Conservation (phyloP, 441 rosid species). For the Populus hybrid region DNA sequence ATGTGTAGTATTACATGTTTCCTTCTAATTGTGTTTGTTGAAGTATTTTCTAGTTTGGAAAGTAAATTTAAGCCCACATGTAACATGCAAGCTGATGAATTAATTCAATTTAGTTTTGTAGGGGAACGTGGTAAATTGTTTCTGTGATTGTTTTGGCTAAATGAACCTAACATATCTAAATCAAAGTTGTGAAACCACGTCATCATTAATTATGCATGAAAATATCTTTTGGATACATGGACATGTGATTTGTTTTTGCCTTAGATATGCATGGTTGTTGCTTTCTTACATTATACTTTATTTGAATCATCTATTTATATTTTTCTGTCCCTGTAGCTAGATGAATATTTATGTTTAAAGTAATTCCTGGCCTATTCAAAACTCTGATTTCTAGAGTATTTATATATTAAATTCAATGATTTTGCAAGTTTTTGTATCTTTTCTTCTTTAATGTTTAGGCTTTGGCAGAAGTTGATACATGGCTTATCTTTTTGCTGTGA, state of each 20-base stretch:
- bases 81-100: neutral
- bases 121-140: neutral
- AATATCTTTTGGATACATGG: neutral
- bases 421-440: neutral
- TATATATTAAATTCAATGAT: neutral
- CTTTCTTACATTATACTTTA: neutral
- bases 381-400: neutral
- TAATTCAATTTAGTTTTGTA: neutral
- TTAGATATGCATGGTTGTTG: neutral
- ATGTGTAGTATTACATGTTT: neutral
- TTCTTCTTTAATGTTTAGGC: neutral
- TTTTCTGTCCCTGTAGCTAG: neutral
- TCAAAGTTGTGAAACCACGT: neutral
- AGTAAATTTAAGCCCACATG: neutral
- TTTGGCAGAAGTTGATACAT: neutral
- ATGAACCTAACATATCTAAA: neutral
- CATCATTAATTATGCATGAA: no score
- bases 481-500: constrained; percentile 8
- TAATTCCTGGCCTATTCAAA: neutral
- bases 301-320: neutral
- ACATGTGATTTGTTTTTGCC: neutral
- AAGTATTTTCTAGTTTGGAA: neutral
- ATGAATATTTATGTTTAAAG: neutral
- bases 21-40: neutral
- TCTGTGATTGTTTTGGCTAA: neutral